phyloP scores from a whole-genome alignment of 2,329 filamentous ascomycete genomes.

The Emmonsiellopsis sp. region DNA sequence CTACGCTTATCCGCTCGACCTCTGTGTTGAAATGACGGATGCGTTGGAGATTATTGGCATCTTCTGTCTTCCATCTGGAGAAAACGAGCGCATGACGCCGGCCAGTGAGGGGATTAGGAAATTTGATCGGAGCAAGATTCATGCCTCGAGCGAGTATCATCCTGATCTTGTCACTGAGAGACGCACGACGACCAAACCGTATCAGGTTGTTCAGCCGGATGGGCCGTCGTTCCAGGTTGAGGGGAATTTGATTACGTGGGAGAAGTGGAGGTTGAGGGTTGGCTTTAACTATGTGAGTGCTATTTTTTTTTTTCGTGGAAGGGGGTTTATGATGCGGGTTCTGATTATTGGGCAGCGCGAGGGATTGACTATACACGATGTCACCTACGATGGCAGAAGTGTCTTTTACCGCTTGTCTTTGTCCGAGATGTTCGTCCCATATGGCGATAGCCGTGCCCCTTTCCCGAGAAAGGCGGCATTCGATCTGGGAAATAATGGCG shows the following conservation, averaged over 20 bases:
- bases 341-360: slow-evolving; percentile 55
- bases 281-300: slow-evolving; percentile 33
- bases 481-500: slow-evolving; percentile 61
- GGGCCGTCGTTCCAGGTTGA: slow-evolving; percentile 54
- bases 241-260: slow-evolving; percentile 46
- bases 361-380: slow-evolving; percentile 60
- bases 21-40: slow-evolving; percentile 37
- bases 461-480: slow-evolving; percentile 64
- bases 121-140: slow-evolving; percentile 37
- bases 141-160: slow-evolving; percentile 18
- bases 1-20: slow-evolving; percentile 50
- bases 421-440: slow-evolving; percentile 63
- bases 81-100: slow-evolving; percentile 23
- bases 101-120: slow-evolving; percentile 23
- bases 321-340: background rate
- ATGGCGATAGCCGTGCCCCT: slow-evolving; percentile 56
- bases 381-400: slow-evolving; percentile 57
- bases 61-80: slow-evolving; percentile 38
- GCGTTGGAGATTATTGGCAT: slow-evolving; percentile 41
- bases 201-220: slow-evolving; percentile 63
- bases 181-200: slow-evolving; percentile 47
- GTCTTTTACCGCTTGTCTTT: slow-evolving; percentile 59
- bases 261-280: slow-evolving; percentile 62
- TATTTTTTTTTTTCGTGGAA: background rate
- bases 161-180: slow-evolving; percentile 12